Evolutionary conservation across 2,329 filamentous ascomycete genomes (phyloP).

Genomic region (Paecilomyces sp.): DNA sequence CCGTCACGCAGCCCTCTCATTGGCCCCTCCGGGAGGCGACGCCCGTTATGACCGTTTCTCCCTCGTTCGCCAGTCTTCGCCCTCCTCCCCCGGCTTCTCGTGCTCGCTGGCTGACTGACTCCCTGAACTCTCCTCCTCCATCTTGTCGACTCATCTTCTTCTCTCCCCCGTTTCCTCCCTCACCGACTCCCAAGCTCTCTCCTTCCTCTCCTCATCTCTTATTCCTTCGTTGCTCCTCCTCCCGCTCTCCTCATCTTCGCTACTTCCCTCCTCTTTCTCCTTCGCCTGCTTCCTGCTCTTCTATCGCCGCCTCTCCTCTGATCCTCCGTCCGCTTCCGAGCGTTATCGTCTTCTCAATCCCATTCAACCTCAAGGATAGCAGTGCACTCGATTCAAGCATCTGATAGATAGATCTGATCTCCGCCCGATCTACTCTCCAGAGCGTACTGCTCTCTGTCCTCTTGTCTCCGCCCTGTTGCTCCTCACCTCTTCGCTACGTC

Average conservation of each 20-base stretch:
- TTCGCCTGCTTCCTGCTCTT: constrained; percentile 5
- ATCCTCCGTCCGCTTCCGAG: constrained; percentile 2
- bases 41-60: constrained; percentile 7
- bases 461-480: not conserved
- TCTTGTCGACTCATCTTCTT: constrained; percentile 9
- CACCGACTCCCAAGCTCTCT: constrained; percentile 9
- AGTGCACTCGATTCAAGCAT: constrained; percentile 5
- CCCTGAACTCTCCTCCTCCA: constrained; percentile 5
- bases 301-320: constrained; percentile 1
- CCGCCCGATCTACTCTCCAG: not conserved
- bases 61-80: constrained; percentile 15
- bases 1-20: constrained; percentile 2
- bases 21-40: constrained; percentile 7
- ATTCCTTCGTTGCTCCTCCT: constrained; percentile 11
- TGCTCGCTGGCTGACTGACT: not conserved
- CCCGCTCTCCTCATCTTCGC: constrained; percentile 4
- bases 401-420: not conserved
- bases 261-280: constrained; percentile 8
- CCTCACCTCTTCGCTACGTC: constrained; percentile 1
- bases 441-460: constrained; percentile 1
- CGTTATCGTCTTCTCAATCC: not conserved
- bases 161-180: constrained; percentile 8
- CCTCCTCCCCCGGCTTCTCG: constrained; percentile 5
- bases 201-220: constrained; percentile 11
- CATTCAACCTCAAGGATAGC: constrained; percentile 2